Percentiles rank a stretch among this genome's conserved stretches.
phyloP scores from a whole-genome alignment of 768 basidiomycete species.

The Amanita muscaria region DNA sequence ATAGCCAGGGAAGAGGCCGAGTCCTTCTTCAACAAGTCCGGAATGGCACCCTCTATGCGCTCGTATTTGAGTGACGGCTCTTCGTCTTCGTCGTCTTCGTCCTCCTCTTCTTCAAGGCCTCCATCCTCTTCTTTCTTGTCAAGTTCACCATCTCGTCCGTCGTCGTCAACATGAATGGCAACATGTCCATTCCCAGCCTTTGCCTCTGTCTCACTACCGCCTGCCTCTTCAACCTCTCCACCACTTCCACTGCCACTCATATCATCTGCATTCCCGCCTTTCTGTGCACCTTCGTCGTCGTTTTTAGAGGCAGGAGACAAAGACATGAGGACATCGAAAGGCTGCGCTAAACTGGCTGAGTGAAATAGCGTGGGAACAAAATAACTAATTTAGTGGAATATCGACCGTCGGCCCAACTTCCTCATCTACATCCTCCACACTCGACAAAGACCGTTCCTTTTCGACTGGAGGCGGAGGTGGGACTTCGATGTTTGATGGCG shows the following conservation, averaged over 20 bases:
- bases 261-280: neutral
- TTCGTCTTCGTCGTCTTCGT: constrained; percentile 73
- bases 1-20: constrained; percentile 78
- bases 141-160: constrained; percentile 1
- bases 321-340: constrained; percentile 9
- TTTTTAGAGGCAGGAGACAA: neutral
- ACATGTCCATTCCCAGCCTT: constrained; percentile 1
- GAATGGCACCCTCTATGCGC: constrained; percentile 60
- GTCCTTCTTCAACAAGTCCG: constrained; percentile 81
- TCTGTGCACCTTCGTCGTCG: neutral
- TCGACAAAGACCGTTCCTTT: constrained; percentile 44
- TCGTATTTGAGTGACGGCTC: constrained; percentile 92
- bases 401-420: constrained; percentile 77
- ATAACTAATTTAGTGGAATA: constrained; percentile 42
- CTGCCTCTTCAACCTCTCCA: neutral
- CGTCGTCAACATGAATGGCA: neutral
- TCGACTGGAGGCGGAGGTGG: constrained; percentile 75
- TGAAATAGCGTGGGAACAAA: neutral
- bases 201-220: too few relatives aligned
- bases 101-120: constrained; percentile 34
- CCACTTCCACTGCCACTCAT: too few relatives aligned
- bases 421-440: constrained; percentile 53
- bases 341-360: neutral
- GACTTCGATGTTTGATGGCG: constrained; percentile 63
- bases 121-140: constrained; percentile 8